Evolutionary conservation across 257 asterid genomes (phyloP), one percentile per base, ranked within the genome.

Genomic region (Scutellaria minor): DNA sequence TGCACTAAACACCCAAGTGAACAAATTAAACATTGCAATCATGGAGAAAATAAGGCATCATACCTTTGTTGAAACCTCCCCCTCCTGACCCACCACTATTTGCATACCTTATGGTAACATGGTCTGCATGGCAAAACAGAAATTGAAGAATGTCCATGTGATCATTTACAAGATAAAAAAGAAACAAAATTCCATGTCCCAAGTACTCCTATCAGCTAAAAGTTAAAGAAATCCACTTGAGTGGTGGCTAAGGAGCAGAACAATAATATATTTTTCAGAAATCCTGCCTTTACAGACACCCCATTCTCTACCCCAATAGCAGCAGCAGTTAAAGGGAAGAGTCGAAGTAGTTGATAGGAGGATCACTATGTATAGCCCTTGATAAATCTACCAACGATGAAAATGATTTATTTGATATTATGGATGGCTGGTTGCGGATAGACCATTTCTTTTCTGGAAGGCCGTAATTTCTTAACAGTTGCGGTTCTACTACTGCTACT

Each of bases 1-100:
- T 13, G 13, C 18, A 60, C 56, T 7, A 53, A 57, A 41, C 14
- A 39, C 18, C 68, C 22, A 57, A 69, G 48, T 37, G 14, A 72
- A 39, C 57, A 39, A 44, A 54, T 50, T 10, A 51, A 74, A 31
- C 37, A 58, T 20, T 45, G 63, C 13, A 54, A 22, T 54, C 60
- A 58, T 9, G 50, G 51, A 60, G 67, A 58, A 70, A 67, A 48
- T 27, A 18, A 71, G 80, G 75, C 64, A 61, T 22, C 66, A 31
- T 9, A 89, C 99, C 92, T 90, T 86, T 95, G 68, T 92, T 92
- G 77, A 91, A 95, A 84, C 83, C 79, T 84, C 88, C 96, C 59
- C 94, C 99, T 72, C 95, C 96, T 75, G 96, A 91, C 13, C 96
- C 99, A 69, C 99, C 89, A 73, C 97, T 95, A 70, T 89, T 92